Conservation (phyloP, 345 rosid species). For the Anacardium occidentale region DNA sequence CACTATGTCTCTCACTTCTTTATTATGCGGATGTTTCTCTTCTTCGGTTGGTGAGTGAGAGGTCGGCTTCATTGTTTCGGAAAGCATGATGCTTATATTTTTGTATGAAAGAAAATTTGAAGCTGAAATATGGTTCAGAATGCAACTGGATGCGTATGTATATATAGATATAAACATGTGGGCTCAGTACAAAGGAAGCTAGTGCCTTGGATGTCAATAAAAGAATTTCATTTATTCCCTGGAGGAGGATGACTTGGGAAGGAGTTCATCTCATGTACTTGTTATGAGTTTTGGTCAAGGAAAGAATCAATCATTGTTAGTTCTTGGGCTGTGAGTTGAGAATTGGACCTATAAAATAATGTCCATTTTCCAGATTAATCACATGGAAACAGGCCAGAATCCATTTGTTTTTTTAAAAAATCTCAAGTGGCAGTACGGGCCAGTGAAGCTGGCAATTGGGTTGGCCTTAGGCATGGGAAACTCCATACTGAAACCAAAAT, state of each 20-base stretch:
- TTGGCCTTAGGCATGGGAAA: too few relatives aligned
- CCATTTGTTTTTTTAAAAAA: too few relatives aligned
- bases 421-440: too few relatives aligned
- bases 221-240: slow-evolving; percentile 28
- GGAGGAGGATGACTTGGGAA: slow-evolving; percentile 35
- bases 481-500: too few relatives aligned
- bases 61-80: slow-evolving; percentile 29
- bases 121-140: not conserved
- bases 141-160: slow-evolving; percentile 1
- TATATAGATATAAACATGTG: slow-evolving; percentile 6
- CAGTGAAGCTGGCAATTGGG: too few relatives aligned
- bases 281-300: slow-evolving; percentile 9
- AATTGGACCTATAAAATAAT: too few relatives aligned
- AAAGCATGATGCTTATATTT: slow-evolving; percentile 29
- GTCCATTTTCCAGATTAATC: too few relatives aligned
- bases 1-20: slow-evolving; percentile 48
- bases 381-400: too few relatives aligned
- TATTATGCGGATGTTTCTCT: slow-evolving; percentile 26
- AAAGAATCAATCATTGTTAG: slow-evolving; percentile 15
- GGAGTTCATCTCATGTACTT: slow-evolving; percentile 24
- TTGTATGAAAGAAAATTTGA: not conserved
- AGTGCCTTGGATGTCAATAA: slow-evolving; percentile 38
- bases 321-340: too few relatives aligned
- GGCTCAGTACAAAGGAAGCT: slow-evolving; percentile 23
- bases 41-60: slow-evolving; percentile 22